These are phyloP conservation scores for Leptographium galeiforme DNA, from an alignment of 2,329 filamentous ascomycete species.

Conservation along the genomic window DNA sequence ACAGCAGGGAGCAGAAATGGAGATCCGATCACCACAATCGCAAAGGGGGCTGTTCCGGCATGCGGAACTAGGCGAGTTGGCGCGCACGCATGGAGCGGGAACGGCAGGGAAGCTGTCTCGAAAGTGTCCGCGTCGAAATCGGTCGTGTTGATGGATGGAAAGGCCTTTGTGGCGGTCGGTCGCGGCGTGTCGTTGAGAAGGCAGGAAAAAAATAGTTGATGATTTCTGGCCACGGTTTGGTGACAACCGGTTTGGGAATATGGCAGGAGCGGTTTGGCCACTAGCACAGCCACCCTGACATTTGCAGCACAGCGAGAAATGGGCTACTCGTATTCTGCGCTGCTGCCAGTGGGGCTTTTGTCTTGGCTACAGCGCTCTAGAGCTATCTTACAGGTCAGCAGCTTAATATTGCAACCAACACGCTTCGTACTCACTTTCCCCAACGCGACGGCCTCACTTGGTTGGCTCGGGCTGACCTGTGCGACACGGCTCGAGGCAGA, in stretches of 20 bases:
- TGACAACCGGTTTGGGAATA: conserved; percentile 1
- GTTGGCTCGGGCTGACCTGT: too few relatives aligned
- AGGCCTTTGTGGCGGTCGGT: neutral
- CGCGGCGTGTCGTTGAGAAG: neutral
- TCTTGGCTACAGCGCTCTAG: neutral
- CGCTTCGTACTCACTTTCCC: too few relatives aligned
- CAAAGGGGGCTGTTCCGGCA: conserved; percentile 18
- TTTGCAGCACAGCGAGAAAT: neutral
- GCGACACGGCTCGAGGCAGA: too few relatives aligned
- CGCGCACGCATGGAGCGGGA: conserved; percentile 7
- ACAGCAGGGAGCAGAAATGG: conserved; percentile 18
- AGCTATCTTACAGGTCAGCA: too few relatives aligned
- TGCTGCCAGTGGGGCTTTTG: neutral
- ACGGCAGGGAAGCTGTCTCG: neutral
- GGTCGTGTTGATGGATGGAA: neutral
- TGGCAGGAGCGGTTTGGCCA: neutral
- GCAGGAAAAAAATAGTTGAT: neutral
- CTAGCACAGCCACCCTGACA: conserved; percentile 11
- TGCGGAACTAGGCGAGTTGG: conserved; percentile 14
- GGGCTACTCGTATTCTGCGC: too few relatives aligned
- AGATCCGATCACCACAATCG: conserved; percentile 7
- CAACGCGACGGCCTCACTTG: too few relatives aligned
- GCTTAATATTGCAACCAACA: too few relatives aligned
- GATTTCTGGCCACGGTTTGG: neutral
- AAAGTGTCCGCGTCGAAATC: neutral